Conservation (phyloP, 768 basidiomycete genomes). For the Royoungia palumana region DNA sequence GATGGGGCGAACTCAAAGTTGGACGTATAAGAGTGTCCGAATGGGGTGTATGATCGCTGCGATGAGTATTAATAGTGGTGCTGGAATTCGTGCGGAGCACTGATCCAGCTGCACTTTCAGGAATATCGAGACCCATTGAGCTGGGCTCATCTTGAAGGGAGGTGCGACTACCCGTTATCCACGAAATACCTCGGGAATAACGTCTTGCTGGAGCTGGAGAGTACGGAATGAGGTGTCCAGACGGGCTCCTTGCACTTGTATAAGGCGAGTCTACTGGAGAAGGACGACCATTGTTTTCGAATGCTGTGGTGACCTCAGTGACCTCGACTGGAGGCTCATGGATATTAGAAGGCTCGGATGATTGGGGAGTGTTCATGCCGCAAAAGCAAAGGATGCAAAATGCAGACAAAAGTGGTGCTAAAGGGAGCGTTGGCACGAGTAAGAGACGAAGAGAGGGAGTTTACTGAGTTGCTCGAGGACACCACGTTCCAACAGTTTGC, state of each 20-base stretch:
- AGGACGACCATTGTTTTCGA: not conserved
- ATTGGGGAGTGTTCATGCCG: conserved; percentile 16
- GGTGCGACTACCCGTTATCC: conserved; percentile 8
- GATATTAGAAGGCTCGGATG: not conserved
- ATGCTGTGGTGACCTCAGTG: not conserved
- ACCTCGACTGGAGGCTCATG: not conserved
- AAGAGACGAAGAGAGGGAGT: too few relatives aligned
- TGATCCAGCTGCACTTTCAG: not conserved
- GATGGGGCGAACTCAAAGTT: not conserved
- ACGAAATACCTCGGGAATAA: conserved; percentile 8
- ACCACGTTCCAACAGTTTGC: too few relatives aligned
- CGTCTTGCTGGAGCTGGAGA: conserved; percentile 13
- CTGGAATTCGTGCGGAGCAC: not conserved
- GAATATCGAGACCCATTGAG: not conserved
- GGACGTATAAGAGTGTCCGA: not conserved
- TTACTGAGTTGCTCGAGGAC: too few relatives aligned
- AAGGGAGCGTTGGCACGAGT: not conserved
- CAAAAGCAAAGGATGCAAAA: not conserved
- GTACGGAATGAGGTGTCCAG: conserved; percentile 19
- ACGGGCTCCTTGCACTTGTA: conserved; percentile 6
- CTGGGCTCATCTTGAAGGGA: conserved; percentile 19
- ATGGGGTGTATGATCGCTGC: not conserved
- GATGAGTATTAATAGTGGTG: not conserved
- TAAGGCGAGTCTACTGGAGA: conserved; percentile 10
- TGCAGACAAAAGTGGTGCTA: not conserved